phyloP scores from a whole-genome alignment of 495 filamentous ascomycete species.

The Penicillium soppii region DNA sequence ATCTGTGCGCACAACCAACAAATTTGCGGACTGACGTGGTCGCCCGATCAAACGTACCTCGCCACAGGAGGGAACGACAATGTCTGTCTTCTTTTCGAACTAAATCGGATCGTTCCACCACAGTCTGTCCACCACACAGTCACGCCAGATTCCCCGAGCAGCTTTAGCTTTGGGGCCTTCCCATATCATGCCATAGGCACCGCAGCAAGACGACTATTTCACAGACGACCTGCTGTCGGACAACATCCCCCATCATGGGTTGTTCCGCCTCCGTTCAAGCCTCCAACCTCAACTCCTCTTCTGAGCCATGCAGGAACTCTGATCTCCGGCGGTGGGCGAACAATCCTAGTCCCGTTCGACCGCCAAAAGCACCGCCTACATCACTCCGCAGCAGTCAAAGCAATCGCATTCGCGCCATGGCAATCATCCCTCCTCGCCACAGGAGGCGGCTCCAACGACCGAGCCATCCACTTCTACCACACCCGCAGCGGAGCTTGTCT shows the following conservation, averaged over 20 bases:
- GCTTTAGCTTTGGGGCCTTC: conserved; percentile 17
- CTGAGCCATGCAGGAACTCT: conserved; percentile 29
- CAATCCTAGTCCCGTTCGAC: conserved; percentile 39
- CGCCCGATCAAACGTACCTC: conserved; percentile 69
- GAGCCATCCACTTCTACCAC: conserved; percentile 95
- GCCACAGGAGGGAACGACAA: conserved; percentile 95
- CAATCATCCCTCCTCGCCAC: conserved; percentile 83
- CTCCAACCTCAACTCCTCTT: conserved; percentile 21
- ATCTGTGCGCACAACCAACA: conserved; percentile 84
- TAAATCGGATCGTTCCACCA: conserved; percentile 53
- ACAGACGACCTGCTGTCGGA: conserved; percentile 22
- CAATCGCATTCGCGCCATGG: conserved; percentile 97
- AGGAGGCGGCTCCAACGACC: conserved; percentile 90
- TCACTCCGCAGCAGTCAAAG: conserved; percentile 90
- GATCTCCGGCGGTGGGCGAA: conserved; percentile 29
- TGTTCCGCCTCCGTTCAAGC: conserved; percentile 14
- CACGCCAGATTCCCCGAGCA: conserved; percentile 8
- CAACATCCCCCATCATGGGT: conserved; percentile 33
- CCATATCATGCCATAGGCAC: conserved; percentile 16
- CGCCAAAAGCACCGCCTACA: conserved; percentile 69
- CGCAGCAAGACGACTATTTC: conserved; percentile 16
- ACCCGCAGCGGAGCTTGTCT: conserved; percentile 79
- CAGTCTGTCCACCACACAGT: conserved; percentile 8
- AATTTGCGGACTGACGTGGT: conserved; percentile 91
- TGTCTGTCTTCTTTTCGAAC: conserved; percentile 76